Conservation (phyloP, 495 filamentous ascomycete genomes). For the Penicillium pulvis region DNA sequence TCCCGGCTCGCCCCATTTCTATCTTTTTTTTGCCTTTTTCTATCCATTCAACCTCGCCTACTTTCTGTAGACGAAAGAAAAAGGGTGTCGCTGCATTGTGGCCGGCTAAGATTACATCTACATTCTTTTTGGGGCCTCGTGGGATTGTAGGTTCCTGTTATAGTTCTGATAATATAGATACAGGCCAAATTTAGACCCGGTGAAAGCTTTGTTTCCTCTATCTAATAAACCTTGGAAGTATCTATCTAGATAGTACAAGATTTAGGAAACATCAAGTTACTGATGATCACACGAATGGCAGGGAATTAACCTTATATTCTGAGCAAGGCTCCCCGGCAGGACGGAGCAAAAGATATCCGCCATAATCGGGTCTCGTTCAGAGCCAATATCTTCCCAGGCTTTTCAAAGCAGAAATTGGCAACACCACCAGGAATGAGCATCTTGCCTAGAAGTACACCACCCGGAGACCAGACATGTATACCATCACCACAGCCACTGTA, state of each 20-base stretch:
- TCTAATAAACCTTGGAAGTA: no score
- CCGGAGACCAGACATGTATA: conserved; percentile 61
- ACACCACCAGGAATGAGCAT: conserved; percentile 46
- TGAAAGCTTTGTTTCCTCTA: no score
- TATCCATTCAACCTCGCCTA: no score
- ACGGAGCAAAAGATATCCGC: conserved; percentile 33
- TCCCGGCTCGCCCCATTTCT: background rate
- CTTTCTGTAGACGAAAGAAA: no score
- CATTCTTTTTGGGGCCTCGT: no score
- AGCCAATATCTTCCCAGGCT: conserved; percentile 42
- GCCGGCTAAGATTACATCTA: no score
- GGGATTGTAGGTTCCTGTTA: no score
- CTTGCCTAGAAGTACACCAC: conserved; percentile 58
- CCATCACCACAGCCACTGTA: conserved; percentile 63
- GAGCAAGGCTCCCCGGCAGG: conserved; percentile 38
- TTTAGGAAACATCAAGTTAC: background rate
- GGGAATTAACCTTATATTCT: background rate
- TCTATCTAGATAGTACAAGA: background rate
- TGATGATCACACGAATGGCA: background rate
- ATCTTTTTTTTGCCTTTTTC: background rate
- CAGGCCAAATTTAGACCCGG: no score
- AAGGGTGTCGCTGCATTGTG: no score
- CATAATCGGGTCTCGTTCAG: conserved; percentile 45
- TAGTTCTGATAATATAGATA: no score
- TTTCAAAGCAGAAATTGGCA: conserved; percentile 50